These are phyloP conservation scores for Coemansia asiatica DNA, from an alignment of 192 early-diverging fungal genomes.

Conservation along the genomic window DNA sequence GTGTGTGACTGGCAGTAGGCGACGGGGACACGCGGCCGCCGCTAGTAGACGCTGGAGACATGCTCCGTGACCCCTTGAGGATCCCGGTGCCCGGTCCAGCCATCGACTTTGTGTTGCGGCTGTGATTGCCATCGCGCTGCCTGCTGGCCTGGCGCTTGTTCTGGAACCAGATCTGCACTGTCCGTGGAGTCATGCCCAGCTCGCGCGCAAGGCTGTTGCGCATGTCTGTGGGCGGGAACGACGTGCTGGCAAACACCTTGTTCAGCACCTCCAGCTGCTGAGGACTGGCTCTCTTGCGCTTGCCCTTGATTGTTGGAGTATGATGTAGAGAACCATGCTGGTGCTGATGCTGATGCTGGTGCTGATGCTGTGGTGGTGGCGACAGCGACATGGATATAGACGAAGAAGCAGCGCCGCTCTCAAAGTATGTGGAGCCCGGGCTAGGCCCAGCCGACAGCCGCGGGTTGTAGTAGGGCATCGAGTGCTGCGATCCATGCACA, in stretches of 20 bases:
- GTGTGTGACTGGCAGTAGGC: constrained; percentile 1
- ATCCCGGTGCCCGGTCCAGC: constrained; percentile 14
- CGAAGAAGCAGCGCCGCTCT: not conserved
- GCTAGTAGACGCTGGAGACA: constrained; percentile 18
- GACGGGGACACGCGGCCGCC: constrained; percentile 7
- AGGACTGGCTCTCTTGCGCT: constrained; percentile 78
- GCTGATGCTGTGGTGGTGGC: not conserved
- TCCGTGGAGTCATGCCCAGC: constrained; percentile 85
- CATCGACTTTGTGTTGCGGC: constrained; percentile 52
- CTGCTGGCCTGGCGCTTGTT: constrained; percentile 84
- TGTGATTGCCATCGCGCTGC: constrained; percentile 57
- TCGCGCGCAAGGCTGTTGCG: constrained; percentile 74
- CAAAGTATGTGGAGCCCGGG: not conserved
- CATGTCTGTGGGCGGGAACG: constrained; percentile 81
- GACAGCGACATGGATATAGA: constrained; percentile 6
- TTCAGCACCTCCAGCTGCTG: constrained; percentile 77
- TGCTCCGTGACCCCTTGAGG: constrained; percentile 12
- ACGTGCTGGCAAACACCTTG: constrained; percentile 71
- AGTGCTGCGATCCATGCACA: constrained; percentile 2
- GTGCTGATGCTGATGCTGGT: not conserved
- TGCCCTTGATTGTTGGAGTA: constrained; percentile 59
- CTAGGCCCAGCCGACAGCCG: not conserved
- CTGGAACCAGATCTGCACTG: constrained; percentile 98
- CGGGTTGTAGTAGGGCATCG: constrained; percentile 6
- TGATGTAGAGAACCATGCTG: not conserved